Evolutionary conservation across 176 grass and related monocot species (phyloP), one percentile per base, ranked within the genome.

Genomic region (Oropetium thomaeum): DNA sequence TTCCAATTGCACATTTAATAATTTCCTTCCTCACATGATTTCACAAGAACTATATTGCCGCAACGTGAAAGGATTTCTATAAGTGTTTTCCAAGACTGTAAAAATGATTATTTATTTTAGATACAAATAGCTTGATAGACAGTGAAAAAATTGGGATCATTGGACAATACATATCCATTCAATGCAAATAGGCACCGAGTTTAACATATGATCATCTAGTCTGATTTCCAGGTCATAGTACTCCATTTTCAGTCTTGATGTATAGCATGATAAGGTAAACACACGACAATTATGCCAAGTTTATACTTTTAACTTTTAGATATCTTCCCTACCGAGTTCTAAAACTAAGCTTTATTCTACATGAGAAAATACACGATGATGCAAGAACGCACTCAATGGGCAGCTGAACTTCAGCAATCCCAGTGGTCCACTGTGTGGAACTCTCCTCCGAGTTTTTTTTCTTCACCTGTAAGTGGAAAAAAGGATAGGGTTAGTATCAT

Each of bases 381-480:
- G 28, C 54, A 62, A 85, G 30, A 55, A 83, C 60, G 15, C 48
- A 95, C 92, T 95, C 92, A 4, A 95, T 95, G 16, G 88, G 92
- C 38, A 91, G 82, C 67, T 95, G 92, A 73, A 93, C 82, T 77
- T 99, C 89, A 42, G 91, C 89, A 71, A 99, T 99, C 40, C 96
- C 96, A 10, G 96, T 95, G 15, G 96, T 95, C 96, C 91, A 99
- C 54, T 99, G 96, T 22, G 91, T 94, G n/a, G 91, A 99, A 63
- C 92, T 94, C 75, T 99, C 96, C 78, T 99, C 91, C 5, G 87
- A 90, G 69, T 99, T 82, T 87, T 93, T 95, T 87, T 95, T 99
- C 82, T 91, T 99, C 62, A 95, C 91, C 91, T 99, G 41, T 60
- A 92, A 77, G 17, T 6, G 47, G 45, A 4, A 43, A 74, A 29